Base-by-base conservation (phyloP, 2,329 filamentous ascomycete genomes). In the Ascochyta koolunga region DNA sequence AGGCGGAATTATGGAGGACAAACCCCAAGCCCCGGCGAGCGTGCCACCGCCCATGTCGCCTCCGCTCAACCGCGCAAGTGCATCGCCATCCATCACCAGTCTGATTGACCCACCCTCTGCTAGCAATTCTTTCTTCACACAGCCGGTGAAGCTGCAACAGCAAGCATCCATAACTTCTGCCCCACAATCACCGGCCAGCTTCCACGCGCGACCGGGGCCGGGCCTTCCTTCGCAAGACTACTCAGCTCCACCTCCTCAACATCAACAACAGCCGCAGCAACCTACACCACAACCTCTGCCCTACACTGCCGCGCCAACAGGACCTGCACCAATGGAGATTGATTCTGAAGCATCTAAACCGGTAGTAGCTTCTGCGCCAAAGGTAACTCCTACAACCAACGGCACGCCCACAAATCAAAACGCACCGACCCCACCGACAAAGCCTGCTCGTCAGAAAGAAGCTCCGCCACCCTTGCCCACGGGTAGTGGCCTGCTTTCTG, bases 11-110 rank as follows among this genome's bases (percentile, higher is more conserved):
- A 58, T 71, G 63, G 66, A 77, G 67, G 68, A 73, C 15, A 77
- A 77, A 36, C 74, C 78, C 18, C 74, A 68, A 55, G 75, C 45
- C 62, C 72, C 61, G 55, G 79, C 78, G 60, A 80, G 71, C 58
- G 78, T 77, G 22, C 73, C 80, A 18, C 73, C 80, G 18, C 71
- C 77, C n/a, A 76, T 78, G 50, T 76, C 76, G n/a, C 77, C 79
- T 7, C 83, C 74, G 69, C 67, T 83, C 48, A 88, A 89, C 74
- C 86, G 89, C 49, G 89, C 90, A n/a, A 93, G 90, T 70, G 89
- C 89, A 33, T 97, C 93, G 4, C 93, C 93, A 1, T 93, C 93
- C 2, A 96, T 97, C 63, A 89, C 91, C 5, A 96, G 91, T 75
- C 83, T 97, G 52, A 90, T 97, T 44, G 91, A 96, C 63, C 89